Conservation (phyloP, 306 rosid species). For the Ormosia emarginata region DNA sequence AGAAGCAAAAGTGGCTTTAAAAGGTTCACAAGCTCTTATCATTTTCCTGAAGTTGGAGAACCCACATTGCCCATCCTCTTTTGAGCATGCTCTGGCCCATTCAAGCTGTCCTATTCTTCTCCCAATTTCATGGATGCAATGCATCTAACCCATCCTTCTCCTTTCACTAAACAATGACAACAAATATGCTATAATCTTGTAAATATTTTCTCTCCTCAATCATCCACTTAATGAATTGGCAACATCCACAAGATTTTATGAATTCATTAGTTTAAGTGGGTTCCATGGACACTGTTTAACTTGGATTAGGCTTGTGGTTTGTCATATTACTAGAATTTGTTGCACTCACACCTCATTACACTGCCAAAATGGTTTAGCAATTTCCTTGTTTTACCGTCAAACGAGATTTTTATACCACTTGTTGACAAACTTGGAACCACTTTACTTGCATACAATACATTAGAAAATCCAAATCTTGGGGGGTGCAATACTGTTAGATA, state of each 20-base stretch:
- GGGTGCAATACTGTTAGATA: no score
- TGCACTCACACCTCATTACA: conserved; percentile 21
- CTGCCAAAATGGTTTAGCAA: conserved; percentile 12
- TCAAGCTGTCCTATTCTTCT: conserved; percentile 51
- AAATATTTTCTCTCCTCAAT: conserved; percentile 37
- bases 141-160: conserved; percentile 48
- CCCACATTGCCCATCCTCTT: conserved; percentile 61
- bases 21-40: conserved; percentile 48
- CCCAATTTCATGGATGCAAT: conserved; percentile 65
- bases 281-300: conserved; percentile 31
- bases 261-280: conserved; percentile 47
- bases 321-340: conserved; percentile 31
- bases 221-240: conserved; percentile 84
- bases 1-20: conserved; percentile 41
- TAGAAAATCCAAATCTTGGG: no score
- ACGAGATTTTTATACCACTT: conserved; percentile 28
- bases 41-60: conserved; percentile 48
- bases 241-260: conserved; percentile 70
- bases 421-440: neutral
- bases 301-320: conserved; percentile 37
- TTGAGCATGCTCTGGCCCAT: conserved; percentile 58
- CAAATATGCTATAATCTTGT: conserved; percentile 19
- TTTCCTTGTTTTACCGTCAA: conserved; percentile 40
- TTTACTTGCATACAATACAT: neutral
- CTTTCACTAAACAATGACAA: conserved; percentile 34